A percentile compares a stretch with the other conserved stretches of the same genome.
Evolutionary conservation across 2,329 filamentous ascomycete species (phyloP).

Genomic region (Pseudogymnoascus sp.): DNA sequence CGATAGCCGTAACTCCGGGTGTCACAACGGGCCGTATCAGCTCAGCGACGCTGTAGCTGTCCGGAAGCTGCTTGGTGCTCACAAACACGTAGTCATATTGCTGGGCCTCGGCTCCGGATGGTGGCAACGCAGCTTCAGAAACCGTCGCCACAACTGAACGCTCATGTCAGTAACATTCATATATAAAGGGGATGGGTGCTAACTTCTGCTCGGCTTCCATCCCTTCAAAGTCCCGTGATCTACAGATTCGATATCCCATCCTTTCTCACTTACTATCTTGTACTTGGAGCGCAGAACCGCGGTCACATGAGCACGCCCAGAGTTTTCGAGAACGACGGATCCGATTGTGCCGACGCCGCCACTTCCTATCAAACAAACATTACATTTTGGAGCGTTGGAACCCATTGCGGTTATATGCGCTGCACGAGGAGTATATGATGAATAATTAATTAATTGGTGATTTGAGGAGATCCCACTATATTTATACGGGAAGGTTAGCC

Average conservation of each 20-base stretch:
- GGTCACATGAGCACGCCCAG: slow-evolving; percentile 20
- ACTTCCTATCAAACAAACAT: slow-evolving; percentile 22
- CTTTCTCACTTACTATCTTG: slow-evolving; percentile 18
- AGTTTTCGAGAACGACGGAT: slow-evolving; percentile 22
- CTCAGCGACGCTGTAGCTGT: slow-evolving; percentile 25
- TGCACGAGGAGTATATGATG: not conserved
- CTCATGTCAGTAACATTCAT: not conserved
- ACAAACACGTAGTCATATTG: slow-evolving; percentile 27
- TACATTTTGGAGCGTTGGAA: slow-evolving; percentile 12
- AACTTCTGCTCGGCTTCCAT: slow-evolving; percentile 21
- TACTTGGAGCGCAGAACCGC: slow-evolving; percentile 24
- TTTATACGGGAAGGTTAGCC: not conserved
- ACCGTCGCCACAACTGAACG: slow-evolving; percentile 6
- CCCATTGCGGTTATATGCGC: not conserved
- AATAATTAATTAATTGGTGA: not conserved
- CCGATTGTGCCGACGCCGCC: slow-evolving; percentile 25
- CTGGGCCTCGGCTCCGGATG: slow-evolving; percentile 10
- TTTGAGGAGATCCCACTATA: slow-evolving; percentile 4
- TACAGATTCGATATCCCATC: slow-evolving; percentile 23
- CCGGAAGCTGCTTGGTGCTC: slow-evolving; percentile 29
- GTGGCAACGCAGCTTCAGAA: not conserved
- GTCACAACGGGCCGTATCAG: slow-evolving; percentile 25
- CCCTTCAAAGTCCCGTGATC: slow-evolving; percentile 21
- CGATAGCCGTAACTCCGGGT: slow-evolving; percentile 23
- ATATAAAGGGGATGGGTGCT: not conserved